Base-by-base conservation (phyloP, 2,329 filamentous ascomycete species). In the Nemania sp. region DNA sequence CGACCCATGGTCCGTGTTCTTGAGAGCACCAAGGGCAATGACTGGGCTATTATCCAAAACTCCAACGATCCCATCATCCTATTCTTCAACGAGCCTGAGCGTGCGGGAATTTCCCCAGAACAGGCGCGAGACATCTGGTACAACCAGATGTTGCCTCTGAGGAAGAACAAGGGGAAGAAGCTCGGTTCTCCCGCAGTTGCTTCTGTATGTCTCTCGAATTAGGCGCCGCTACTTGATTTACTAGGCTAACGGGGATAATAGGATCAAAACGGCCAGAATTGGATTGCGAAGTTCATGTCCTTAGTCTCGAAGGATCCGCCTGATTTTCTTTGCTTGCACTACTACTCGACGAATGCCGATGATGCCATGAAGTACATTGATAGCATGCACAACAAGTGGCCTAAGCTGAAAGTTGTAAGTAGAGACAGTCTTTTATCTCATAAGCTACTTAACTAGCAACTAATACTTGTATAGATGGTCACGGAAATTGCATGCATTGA, bases 11-110 rank as follows among this genome's bases (percentile, higher is more conserved):
- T 83, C 35, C 82, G 80, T 59, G 77, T 78, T 32, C 73, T 77
- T 26, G 77, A 76, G 22, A 77, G 79, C 66, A 77, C 80, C 24
- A 72, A 72, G 38, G 77, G 80, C 55, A 75, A 80, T 35, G 81
- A 82, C 49, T 84, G 81, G 81, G 64, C 45, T 13, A 73, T 64
- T 8, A 73, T 76, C 13, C 67, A 75, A 54, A 67, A 69, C 55
- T 59, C 70, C 10, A 65, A 67, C 27, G 69, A 56, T 13, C 70
- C 77, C 7, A 70, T 83, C 35, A 77, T 84, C 11, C 81, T 83
- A 67, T 84, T 80, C 70, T 80, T 83, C 78, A 84, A 84, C 70
- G 82, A 84, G 73, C 82, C 82, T 6, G 82, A 84, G 66, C 77
- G 81, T 56, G 77, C 77, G 15, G 77, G 80, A 20, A 73, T 76